Conservation (phyloP, 2,329 filamentous ascomycete species). For the Diaporthe sp. region DNA sequence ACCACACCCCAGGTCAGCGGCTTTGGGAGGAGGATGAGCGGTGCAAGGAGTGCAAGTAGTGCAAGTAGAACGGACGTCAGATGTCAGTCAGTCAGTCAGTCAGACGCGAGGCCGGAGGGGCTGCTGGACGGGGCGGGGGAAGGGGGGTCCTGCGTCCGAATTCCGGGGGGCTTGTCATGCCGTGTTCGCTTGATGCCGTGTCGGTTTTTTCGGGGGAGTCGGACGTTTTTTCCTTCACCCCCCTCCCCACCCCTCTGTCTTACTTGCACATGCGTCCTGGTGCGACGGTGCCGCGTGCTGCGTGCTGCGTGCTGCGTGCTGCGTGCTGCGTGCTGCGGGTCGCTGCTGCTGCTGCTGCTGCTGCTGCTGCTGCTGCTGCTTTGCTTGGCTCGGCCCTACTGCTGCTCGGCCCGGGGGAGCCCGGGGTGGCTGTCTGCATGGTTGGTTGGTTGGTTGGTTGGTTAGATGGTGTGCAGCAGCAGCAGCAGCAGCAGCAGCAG, state of each 20-base stretch:
- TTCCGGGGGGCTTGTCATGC: neutral
- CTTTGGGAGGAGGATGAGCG: neutral
- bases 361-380: neutral
- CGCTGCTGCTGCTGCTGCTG: no score
- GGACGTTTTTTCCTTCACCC: neutral
- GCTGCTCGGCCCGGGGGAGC: neutral
- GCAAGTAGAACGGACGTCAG: neutral
- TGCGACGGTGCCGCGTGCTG: no score
- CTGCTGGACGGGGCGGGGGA: neutral
- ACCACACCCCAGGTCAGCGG: neutral
- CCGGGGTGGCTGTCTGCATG: no score
- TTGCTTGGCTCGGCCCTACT: neutral
- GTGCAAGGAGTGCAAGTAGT: neutral
- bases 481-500: no score
- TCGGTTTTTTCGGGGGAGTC: no score
- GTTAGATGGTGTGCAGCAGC: no score
- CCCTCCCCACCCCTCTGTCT: neutral
- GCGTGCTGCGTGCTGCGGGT: no score
- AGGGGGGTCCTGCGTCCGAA: neutral
- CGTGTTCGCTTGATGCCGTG: no score
- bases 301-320: neutral
- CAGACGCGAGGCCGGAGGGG: constrained; percentile 4
- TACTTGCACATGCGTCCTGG: no score
- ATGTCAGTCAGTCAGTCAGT: neutral
- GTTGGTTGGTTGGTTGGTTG: no score